A percentile compares a stretch with the other conserved stretches of the same genome.
Conservation (phyloP, 306 rosid species). For the Oemleria cerasiformis region DNA sequence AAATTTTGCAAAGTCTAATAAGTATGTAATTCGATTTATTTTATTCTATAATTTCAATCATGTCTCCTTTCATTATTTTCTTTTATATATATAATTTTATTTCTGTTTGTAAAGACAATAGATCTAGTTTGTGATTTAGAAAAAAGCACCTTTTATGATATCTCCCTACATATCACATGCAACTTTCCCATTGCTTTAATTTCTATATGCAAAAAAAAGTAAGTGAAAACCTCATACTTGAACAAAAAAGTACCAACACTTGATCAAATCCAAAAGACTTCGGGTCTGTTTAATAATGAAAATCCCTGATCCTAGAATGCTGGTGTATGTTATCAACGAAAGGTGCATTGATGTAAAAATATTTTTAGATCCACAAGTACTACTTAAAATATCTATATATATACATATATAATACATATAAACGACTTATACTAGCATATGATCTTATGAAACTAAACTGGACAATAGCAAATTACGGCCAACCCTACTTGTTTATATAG, state of each 20-base stretch:
- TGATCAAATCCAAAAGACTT: not conserved
- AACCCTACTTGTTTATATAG: no score
- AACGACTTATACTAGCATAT: no score
- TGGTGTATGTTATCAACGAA: no score
- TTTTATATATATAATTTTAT: not conserved
- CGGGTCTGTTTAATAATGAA: not conserved
- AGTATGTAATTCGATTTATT: no score
- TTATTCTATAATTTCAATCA: no score
- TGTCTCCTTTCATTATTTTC: not conserved
- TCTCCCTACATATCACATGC: constrained; percentile 1
- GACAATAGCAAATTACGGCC: no score
- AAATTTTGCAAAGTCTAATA: no score
- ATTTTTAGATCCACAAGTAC: no score
- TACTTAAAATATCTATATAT: no score
- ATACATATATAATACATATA: no score
- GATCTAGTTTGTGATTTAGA: not conserved
- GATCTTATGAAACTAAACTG: no score
- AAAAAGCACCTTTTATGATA: not conserved
- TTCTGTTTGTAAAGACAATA: not conserved
- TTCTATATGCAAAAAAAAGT: not conserved
- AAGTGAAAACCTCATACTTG: not conserved
- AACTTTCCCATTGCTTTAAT: not conserved
- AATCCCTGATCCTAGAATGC: not conserved
- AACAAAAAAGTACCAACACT: not conserved
- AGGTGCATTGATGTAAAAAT: no score